Base-by-base conservation (phyloP, 108 stramenopile genomes). In the Nitzschia putrida region DNA sequence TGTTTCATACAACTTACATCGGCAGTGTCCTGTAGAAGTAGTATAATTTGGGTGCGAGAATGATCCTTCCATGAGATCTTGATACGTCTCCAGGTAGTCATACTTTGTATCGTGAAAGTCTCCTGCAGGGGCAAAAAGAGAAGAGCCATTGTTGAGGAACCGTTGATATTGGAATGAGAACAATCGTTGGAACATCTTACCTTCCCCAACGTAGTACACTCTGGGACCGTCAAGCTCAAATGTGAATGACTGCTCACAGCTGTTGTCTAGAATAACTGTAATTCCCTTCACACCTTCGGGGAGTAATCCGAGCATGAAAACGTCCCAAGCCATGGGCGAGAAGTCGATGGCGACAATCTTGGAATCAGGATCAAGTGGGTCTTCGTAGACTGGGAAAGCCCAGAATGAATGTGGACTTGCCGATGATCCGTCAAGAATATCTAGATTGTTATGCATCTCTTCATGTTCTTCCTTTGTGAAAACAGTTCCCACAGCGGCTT, bases 401-500 rank as follows among this genome's bases (percentile, higher is more conserved):
- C 51, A 11, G 24, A 64, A 64, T 1, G 23, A 24, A 51, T 64
- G 64, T 12, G 64, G 64, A 11, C 49, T 14, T 26, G 64, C n/a
- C 0, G 14, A n/a, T 12, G 64, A 64, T 4, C 49, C 64, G 4
- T 34, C 29, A 1, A 34, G 29, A 3, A 18, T 49, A 21, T 51
- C 37, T 0, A 64, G 14, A n/a, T 64, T 21, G 20, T 14, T 38
- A 45, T 64, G 64, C 64, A 64, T 64, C 3, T 16, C 47, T 2
- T 18, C 64, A 38, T 64, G 64, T 51, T 64, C 64, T 50, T 47
- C 64, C 23, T 64, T 23, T 3, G 47, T 26, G 25, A 64, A 64
- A 6, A 45, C 47, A 23, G 47, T 47, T 16, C 39, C 59, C 1
- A 34, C 29, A 3, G 59, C 21, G 14, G 59, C 12, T 14, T 14